These are phyloP conservation scores for Teratosphaeria zuluensis DNA, from an alignment of 2,329 filamentous ascomycete genomes.

Conservation along the genomic window DNA sequence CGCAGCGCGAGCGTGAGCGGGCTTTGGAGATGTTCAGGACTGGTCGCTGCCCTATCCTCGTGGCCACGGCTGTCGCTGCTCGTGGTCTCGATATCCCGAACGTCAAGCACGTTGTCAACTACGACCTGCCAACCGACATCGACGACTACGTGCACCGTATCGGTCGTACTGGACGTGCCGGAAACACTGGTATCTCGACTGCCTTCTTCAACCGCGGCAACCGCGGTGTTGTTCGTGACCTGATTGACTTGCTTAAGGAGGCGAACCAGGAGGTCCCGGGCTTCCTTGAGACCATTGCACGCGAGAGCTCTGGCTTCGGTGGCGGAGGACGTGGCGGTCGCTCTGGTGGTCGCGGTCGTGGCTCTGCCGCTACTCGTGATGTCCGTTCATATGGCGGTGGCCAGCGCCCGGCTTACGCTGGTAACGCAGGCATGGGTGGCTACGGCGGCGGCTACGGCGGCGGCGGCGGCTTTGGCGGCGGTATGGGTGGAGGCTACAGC, in stretches of 20 bases:
- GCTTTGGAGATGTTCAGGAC: conserved; percentile 97
- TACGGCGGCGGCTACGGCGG: conserved; percentile 35
- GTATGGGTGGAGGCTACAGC: conserved; percentile 25
- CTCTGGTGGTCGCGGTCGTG: conserved; percentile 61
- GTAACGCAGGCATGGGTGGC: conserved; percentile 41
- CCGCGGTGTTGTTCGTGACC: conserved; percentile 90
- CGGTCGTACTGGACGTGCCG: conserved; percentile 98
- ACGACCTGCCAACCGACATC: conserved; percentile 96
- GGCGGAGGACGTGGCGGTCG: conserved; percentile 55
- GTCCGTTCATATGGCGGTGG: conserved; percentile 55
- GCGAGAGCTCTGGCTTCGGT: conserved; percentile 76
- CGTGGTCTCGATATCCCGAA: conserved; percentile 74
- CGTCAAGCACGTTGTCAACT: conserved; percentile 96
- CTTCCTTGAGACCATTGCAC: conserved; percentile 95
- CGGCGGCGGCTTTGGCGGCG: conserved; percentile 34
- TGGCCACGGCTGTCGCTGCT: conserved; percentile 93
- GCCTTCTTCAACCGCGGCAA: conserved; percentile 99
- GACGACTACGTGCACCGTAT: conserved; percentile 99
- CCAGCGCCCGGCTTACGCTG: conserved; percentile 51
- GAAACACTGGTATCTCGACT: conserved; percentile 96
- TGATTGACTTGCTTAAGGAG: conserved; percentile 96
- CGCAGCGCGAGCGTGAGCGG: conserved; percentile 96
- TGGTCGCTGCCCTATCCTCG: conserved; percentile 87
- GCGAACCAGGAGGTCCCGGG: conserved; percentile 91
- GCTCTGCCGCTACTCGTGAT: conserved; percentile 66